A percentile compares a stretch with the other conserved stretches of the same genome.
Evolutionary conservation across 2,329 filamentous ascomycete genomes (phyloP).

Genomic region (Talaromyces verruculosus): DNA sequence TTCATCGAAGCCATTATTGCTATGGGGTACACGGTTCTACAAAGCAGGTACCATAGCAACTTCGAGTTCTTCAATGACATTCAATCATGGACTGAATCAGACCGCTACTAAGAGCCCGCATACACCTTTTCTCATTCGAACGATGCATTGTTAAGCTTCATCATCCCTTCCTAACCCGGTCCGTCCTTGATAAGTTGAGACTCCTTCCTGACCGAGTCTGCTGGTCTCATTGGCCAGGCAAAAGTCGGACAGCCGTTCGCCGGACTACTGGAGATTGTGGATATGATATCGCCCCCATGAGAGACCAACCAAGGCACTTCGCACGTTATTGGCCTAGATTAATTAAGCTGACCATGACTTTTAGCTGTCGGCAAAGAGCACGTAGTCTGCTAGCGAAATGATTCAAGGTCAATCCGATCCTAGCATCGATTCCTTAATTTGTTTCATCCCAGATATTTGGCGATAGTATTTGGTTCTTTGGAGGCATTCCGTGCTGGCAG

Average conservation of each 20-base stretch:
- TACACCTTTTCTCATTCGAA: not conserved
- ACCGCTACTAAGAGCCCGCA: not conserved
- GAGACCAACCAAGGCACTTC: not conserved
- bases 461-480: not conserved
- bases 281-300: conserved; percentile 4
- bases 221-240: conserved; percentile 4
- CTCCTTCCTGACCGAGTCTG: not conserved
- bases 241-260: conserved; percentile 2
- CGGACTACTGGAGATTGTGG: conserved; percentile 5
- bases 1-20: not conserved
- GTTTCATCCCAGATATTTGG: not conserved
- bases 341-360: not conserved
- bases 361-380: not conserved
- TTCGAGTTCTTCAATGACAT: not conserved
- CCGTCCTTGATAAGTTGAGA: not conserved
- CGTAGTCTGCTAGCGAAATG: not conserved
- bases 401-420: not conserved
- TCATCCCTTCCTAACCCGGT: not conserved
- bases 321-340: not conserved
- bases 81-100: conserved; percentile 1
- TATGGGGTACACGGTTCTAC: not conserved
- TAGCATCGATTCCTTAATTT: not conserved
- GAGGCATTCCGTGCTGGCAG: not conserved
- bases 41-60: not conserved
- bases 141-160: conserved; percentile 1